Evolutionary conservation across 768 basidiomycete genomes (phyloP), one percentile per base, ranked within the genome.

Genomic region (Neoboletus brunneissimus): DNA sequence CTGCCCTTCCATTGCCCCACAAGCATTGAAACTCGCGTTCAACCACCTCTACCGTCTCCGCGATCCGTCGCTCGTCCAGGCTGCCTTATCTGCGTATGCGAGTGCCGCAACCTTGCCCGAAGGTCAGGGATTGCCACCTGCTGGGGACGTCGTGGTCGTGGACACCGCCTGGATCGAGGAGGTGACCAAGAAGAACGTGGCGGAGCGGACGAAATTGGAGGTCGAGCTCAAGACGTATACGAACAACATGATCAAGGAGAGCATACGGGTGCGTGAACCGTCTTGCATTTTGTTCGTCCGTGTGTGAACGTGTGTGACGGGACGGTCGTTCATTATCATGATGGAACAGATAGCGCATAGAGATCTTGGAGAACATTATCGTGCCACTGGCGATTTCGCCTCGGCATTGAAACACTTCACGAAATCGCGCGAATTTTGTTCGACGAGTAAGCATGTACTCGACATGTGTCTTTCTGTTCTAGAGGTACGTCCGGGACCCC

Each of bases 181-280:
- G 62, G 80, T 75, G 29, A 75, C 77, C 42, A 77, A 81, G 57
- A 84, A 80, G 71, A 92, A 89, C 64, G 75, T 78, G 58, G 81
- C 81, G n/a, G 92, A 95, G 67, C 79, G 78, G 56, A 82, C 81
- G n/a, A 91, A 88, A 70, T 76, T 97, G 55, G 95, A 97, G 75
- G 88, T 94, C 6, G 96, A 98, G 70, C 77, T 98, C 67, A 95
- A 94, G 81, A 91, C 89, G 12, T 98, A 98, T 67, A 81, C 86
- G 61, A 94, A 91, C 64, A 98, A 97, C 70, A 88, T 98, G 87
- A 97, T 98, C 79, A 98, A 97, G 74, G 96, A 98, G 80, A 94
- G 91, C 79, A 95, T 97, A 64, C 79, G 96, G 65, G 94, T 96
- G 69, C 67, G 81, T 76, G 8, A 2, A 16, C 3, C 1, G 5